Percentiles rank a stretch among this genome's conserved stretches.
These are phyloP conservation scores for Thoreauomyces humboldtii DNA, from an alignment of 192 early-diverging fungal genomes.

Conservation along the genomic window DNA sequence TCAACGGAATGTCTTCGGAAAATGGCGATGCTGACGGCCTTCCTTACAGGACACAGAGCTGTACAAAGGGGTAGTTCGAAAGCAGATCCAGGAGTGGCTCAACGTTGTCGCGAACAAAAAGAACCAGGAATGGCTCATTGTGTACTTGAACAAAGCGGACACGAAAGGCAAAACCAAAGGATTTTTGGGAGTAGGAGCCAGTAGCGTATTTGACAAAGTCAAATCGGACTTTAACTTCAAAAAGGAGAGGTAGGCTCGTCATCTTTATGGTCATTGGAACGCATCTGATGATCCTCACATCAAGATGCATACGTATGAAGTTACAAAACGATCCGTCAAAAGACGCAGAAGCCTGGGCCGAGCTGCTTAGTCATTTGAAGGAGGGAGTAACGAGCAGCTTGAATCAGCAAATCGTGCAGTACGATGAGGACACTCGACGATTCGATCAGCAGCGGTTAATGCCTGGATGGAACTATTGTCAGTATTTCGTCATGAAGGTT, in stretches of 20 bases:
- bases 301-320: conserved; percentile 30
- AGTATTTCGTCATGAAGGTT: conserved; percentile 92
- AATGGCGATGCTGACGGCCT: no score
- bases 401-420: conserved; percentile 73
- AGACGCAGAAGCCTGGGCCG: conserved; percentile 66
- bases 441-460: conserved; percentile 89
- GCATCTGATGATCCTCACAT: background rate
- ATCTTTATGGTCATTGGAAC: background rate
- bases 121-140: conserved; percentile 88
- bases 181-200: conserved; percentile 27
- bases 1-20: no score
- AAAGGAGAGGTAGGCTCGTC: conserved; percentile 51
- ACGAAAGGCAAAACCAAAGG: conserved; percentile 21
- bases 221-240: conserved; percentile 77
- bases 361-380: conserved; percentile 69
- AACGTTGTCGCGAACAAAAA: conserved; percentile 69
- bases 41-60: conserved; percentile 67
- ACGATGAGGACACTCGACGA: conserved; percentile 85
- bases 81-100: conserved; percentile 77
- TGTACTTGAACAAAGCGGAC: conserved; percentile 38
- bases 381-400: conserved; percentile 72
- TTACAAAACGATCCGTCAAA: conserved; percentile 27
- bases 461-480: conserved; percentile 99
- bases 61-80: conserved; percentile 63
- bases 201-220: conserved; percentile 74